phyloP scores from a whole-genome alignment of 495 filamentous ascomycete genomes.

The Penicillium turbatum region DNA sequence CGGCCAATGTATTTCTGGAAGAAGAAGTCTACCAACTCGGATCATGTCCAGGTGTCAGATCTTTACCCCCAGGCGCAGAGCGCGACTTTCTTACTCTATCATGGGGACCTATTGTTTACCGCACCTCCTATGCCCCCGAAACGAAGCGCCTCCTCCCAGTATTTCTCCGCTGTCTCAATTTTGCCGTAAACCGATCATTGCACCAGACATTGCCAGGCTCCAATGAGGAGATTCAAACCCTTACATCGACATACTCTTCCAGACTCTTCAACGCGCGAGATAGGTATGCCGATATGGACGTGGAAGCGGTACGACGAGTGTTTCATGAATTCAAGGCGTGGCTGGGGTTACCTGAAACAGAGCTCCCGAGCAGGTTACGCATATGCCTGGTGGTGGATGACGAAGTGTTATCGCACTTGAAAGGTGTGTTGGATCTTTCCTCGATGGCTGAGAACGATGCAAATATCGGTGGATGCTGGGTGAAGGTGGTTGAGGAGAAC shows the following conservation, averaged over 20 bases:
- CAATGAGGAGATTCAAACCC: constrained; percentile 11
- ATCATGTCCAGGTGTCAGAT: constrained; percentile 24
- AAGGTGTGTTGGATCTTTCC: constrained; percentile 7
- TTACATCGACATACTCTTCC: constrained; percentile 23
- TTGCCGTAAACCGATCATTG: constrained; percentile 19
- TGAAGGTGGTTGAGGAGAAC: constrained; percentile 35
- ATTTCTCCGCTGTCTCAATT: constrained; percentile 27
- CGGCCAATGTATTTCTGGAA: constrained; percentile 24
- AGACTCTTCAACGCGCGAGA: constrained; percentile 22
- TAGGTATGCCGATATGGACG: constrained; percentile 12
- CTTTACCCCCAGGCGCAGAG: constrained; percentile 20
- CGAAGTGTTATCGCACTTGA: constrained; percentile 13
- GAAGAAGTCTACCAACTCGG: constrained; percentile 30
- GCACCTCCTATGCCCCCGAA: constrained; percentile 25
- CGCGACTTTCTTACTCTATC: constrained; percentile 29
- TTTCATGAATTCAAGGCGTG: constrained; percentile 32
- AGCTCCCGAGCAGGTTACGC: constrained; percentile 27
- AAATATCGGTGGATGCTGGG: constrained; percentile 17
- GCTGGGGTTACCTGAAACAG: constrained; percentile 21
- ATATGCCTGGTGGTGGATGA: constrained; percentile 30
- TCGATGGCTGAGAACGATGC: constrained; percentile 3
- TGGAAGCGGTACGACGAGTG: constrained; percentile 15
- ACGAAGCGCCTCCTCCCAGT: constrained; percentile 17
- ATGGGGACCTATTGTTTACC: constrained; percentile 31
- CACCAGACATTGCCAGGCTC: constrained; percentile 20